A percentile compares a stretch with the other conserved stretches of the same genome.
Evolutionary conservation across 108 stramenopile genomes (phyloP).

Genomic region (Epipyxis sp.): DNA sequence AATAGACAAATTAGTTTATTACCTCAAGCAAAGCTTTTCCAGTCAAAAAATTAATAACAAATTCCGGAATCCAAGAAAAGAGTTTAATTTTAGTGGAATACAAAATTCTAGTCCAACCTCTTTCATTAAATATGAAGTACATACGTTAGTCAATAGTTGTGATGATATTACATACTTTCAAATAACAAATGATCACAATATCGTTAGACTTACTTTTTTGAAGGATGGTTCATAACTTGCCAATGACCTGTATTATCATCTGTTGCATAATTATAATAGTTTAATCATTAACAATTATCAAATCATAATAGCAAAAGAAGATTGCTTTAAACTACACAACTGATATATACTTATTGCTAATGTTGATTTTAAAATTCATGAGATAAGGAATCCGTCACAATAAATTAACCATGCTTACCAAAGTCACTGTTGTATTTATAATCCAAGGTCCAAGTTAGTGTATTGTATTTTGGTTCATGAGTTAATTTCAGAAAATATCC

Average conservation of each 20-base stretch:
- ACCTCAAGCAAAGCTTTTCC: not conserved
- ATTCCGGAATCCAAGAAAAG: conserved; percentile 20
- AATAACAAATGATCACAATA: not conserved
- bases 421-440: not conserved
- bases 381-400: not conserved
- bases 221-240: conserved; percentile 21
- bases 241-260: conserved; percentile 11
- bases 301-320: not conserved
- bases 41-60: not conserved
- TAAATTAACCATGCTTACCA: not conserved
- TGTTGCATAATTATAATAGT: not conserved
- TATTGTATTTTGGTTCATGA: conserved; percentile 17
- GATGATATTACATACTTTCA: too few species aligned
- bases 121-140: not conserved
- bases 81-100: conserved; percentile 10
- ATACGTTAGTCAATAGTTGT: too few species aligned
- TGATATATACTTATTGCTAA: too few species aligned
- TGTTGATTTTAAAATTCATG: too few species aligned
- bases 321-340: too few species aligned
- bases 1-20: too few species aligned
- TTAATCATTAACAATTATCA: not conserved
- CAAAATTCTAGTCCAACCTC: conserved; percentile 1
- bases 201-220: not conserved
- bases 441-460: conserved; percentile 18
- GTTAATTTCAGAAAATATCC: not conserved